Evolutionary conservation across 805 yeast genomes (phyloP).

Genomic region (Teunomyces gatunensis): DNA sequence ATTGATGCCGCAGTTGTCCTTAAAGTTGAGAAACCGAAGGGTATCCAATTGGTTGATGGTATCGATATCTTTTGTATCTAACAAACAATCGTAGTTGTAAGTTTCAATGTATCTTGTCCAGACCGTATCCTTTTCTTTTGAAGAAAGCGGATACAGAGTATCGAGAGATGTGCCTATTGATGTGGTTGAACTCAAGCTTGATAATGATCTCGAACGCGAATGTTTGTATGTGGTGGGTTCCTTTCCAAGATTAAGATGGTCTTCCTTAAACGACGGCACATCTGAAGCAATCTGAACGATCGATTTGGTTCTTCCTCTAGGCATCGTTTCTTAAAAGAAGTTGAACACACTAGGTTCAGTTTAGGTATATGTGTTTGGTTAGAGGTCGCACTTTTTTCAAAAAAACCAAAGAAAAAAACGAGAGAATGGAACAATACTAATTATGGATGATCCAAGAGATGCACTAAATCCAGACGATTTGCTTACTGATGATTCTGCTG

Average conservation of each 20-base stretch:
- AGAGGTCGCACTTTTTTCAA: too few species aligned
- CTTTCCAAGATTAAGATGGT: conserved; percentile 17
- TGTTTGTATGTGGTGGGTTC: background rate
- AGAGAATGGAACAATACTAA: background rate
- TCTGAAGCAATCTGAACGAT: conserved; percentile 63
- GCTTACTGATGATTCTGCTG: conserved; percentile 38
- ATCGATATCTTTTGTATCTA: conserved; percentile 39
- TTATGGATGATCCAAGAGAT: conserved; percentile 34
- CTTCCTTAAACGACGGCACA: conserved; percentile 39
- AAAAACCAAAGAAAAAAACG: background rate
- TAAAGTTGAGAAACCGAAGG: conserved; percentile 29
- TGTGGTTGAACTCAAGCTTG: background rate
- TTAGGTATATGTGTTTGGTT: background rate
- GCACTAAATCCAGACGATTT: conserved; percentile 24
- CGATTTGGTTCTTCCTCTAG: conserved; percentile 56
- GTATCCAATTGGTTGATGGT: conserved; percentile 34
- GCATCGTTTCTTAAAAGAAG: conserved; percentile 18
- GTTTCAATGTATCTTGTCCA: conserved; percentile 36
- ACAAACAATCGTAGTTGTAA: conserved; percentile 41
- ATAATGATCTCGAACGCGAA: background rate
- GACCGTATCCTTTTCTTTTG: conserved; percentile 27
- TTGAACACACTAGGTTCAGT: background rate
- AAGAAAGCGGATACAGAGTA: conserved; percentile 34
- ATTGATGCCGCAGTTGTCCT: conserved; percentile 29
- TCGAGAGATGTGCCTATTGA: conserved; percentile 5